Percentiles rank a stretch among this genome's conserved stretches.
Evolutionary conservation across 2,329 filamentous ascomycete genomes (phyloP).

Genomic region (Onygenales sp.): DNA sequence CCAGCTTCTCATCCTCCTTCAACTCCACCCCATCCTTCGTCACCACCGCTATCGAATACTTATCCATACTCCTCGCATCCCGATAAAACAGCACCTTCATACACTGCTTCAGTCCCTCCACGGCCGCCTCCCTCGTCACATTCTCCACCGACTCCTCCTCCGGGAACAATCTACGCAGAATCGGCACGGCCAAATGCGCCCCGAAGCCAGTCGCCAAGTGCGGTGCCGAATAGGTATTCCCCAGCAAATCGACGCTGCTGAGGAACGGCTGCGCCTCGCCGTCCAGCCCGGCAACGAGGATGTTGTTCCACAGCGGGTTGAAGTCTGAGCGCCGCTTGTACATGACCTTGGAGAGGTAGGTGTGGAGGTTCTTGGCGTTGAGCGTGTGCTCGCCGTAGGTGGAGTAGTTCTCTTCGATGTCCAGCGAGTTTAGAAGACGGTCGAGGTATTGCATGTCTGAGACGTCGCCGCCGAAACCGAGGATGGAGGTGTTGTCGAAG

Average conservation of each 20-base stretch:
- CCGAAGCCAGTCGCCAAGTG: slow-evolving; percentile 91
- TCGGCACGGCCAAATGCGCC: slow-evolving; percentile 82
- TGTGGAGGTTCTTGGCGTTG: slow-evolving; percentile 89
- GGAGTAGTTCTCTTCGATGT: slow-evolving; percentile 81
- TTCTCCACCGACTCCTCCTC: slow-evolving; percentile 69
- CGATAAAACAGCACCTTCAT: slow-evolving; percentile 99
- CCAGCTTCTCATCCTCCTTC: slow-evolving; percentile 75
- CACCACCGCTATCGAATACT: slow-evolving; percentile 83
- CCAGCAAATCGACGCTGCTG: slow-evolving; percentile 81
- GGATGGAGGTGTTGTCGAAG: slow-evolving; percentile 73
- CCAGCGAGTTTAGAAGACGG: slow-evolving; percentile 75
- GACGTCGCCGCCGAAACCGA: slow-evolving; percentile 94
- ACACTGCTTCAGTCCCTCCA: slow-evolving; percentile 76
- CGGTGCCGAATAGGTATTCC: slow-evolving; percentile 81
- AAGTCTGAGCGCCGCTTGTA: slow-evolving; percentile 93
- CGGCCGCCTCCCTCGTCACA: slow-evolving; percentile 67
- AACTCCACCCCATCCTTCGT: slow-evolving; percentile 83
- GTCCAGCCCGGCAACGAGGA: slow-evolving; percentile 84
- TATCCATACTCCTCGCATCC: slow-evolving; percentile 84
- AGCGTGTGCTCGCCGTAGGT: slow-evolving; percentile 45
- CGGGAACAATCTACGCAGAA: slow-evolving; percentile 73
- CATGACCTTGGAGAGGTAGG: slow-evolving; percentile 90
- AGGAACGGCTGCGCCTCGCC: slow-evolving; percentile 75
- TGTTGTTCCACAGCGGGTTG: slow-evolving; percentile 94
- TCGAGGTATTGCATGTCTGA: slow-evolving; percentile 99